These are phyloP conservation scores for Tetrahymena borealis DNA, from an alignment of 73 alveolate genomes.

Conservation along the genomic window DNA sequence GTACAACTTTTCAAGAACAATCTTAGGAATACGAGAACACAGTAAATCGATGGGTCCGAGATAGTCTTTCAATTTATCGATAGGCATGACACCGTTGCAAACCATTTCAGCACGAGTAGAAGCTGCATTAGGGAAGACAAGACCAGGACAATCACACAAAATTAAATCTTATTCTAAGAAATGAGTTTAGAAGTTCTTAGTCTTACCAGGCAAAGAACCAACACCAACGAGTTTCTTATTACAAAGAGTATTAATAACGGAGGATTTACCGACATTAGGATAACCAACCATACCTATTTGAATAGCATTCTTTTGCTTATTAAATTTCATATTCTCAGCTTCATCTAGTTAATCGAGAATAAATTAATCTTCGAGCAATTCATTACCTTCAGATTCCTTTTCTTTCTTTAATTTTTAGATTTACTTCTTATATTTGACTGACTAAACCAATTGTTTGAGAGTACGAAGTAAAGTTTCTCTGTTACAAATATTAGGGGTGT, in stretches of 20 bases:
- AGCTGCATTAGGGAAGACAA: conserved; percentile 94
- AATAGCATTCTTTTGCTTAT: conserved; percentile 9
- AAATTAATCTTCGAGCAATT: conserved; percentile 4
- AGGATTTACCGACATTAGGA: conserved; percentile 99
- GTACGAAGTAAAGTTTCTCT: conserved; percentile 12
- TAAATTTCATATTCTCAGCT: conserved; percentile 12
- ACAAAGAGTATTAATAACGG: conserved; percentile 92
- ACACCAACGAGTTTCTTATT: conserved; percentile 90
- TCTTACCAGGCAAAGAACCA: conserved; percentile 96
- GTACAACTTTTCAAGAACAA: conserved; percentile 70
- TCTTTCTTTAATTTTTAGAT: background rate
- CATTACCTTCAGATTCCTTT: background rate
- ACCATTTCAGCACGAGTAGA: conserved; percentile 96
- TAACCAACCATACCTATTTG: conserved; percentile 94
- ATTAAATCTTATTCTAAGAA: conserved; percentile 54
- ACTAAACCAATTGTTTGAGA: conserved; percentile 10
- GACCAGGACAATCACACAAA: conserved; percentile 98
- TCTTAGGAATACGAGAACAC: conserved; percentile 74
- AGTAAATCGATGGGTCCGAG: conserved; percentile 82
- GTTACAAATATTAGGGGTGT: conserved; percentile 22
- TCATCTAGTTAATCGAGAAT: conserved; percentile 19
- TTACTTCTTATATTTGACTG: conserved; percentile 1
- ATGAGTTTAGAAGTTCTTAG: conserved; percentile 95
- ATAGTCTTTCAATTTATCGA: conserved; percentile 90
- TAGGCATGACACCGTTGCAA: conserved; percentile 94